These are phyloP conservation scores for Cercophora newfieldiana DNA, from an alignment of 495 filamentous ascomycete species.

Conservation along the genomic window DNA sequence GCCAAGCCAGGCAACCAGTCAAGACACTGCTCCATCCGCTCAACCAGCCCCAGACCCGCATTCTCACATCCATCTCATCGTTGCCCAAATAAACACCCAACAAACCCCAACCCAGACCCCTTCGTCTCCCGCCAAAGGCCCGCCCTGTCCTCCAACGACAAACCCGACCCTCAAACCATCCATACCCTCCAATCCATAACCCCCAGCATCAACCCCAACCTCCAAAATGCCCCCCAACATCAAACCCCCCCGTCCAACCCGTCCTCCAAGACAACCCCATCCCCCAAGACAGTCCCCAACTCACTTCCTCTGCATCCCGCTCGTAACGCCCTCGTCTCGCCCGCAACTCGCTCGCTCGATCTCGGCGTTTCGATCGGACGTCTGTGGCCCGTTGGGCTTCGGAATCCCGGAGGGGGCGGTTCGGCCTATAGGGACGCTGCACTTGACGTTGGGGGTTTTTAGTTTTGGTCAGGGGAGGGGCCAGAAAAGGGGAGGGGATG, in stretches of 20 bases:
- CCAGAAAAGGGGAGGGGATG: not conserved
- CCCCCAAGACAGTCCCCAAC: conserved; percentile 51
- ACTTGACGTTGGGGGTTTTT: conserved; percentile 88
- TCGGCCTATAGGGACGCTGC: conserved; percentile 76
- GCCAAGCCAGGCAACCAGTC: too few species aligned
- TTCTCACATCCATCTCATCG: too few species aligned
- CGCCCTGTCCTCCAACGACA: not conserved
- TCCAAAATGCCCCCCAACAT: conserved; percentile 13
- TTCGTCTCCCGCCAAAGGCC: too few species aligned
- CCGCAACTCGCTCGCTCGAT: conserved; percentile 64
- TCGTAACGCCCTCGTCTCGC: conserved; percentile 62
- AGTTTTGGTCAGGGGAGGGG: conserved; percentile 54
- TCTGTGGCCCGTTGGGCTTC: conserved; percentile 41
- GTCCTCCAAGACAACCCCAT: conserved; percentile 8
- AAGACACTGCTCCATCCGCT: too few species aligned
- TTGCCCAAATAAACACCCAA: too few species aligned
- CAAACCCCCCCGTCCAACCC: not conserved
- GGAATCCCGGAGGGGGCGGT: conserved; percentile 60
- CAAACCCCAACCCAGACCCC: too few species aligned
- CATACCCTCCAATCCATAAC: not conserved
- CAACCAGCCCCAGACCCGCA: too few species aligned
- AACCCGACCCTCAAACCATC: not conserved
- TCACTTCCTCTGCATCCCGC: conserved; percentile 85
- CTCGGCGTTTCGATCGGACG: conserved; percentile 58
- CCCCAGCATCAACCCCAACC: not conserved